These are phyloP conservation scores for Nakazawaea wyomingensis DNA, from an alignment of 805 yeast genomes.

Conservation along the genomic window DNA sequence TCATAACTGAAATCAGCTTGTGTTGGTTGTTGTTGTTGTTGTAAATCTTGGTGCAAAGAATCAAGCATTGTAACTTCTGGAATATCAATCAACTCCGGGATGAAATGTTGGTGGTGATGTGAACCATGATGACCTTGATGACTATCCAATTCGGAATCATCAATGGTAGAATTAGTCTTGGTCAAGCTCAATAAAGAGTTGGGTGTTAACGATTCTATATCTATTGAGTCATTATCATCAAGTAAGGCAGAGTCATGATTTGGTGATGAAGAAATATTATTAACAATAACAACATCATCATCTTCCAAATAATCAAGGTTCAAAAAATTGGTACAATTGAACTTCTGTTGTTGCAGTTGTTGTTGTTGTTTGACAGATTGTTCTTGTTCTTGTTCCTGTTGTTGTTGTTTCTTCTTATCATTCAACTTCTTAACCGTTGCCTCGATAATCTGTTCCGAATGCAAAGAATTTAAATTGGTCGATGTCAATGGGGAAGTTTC, in stretches of 20 bases:
- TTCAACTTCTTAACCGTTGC: conserved; percentile 6
- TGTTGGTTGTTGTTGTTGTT: too few species aligned
- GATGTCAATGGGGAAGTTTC: conserved; percentile 10
- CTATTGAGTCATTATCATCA: conserved; percentile 15
- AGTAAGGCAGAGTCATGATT: background rate
- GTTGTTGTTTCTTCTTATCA: conserved; percentile 5
- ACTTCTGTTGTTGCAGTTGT: background rate
- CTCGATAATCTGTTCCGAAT: conserved; percentile 4
- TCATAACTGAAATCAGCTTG: too few species aligned
- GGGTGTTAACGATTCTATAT: conserved; percentile 15
- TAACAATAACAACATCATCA: background rate
- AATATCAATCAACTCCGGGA: conserved; percentile 10
- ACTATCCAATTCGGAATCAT: conserved; percentile 11
- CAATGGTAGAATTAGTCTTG: conserved; percentile 18
- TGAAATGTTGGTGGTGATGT: conserved; percentile 9
- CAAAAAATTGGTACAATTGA: conserved; percentile 6
- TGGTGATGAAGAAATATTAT: conserved; percentile 5
- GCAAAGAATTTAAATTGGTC: conserved; percentile 5
- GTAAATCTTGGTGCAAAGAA: background rate
- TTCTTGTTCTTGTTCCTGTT: background rate
- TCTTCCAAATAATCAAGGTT: conserved; percentile 7
- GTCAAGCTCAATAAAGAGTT: conserved; percentile 15
- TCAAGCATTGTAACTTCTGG: conserved; percentile 6
- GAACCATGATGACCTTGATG: background rate
- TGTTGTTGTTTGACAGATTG: background rate